These are phyloP conservation scores for Saccharum spontaneum DNA, from an alignment of 176 grass and related monocot genomes.

Conservation along the genomic window DNA sequence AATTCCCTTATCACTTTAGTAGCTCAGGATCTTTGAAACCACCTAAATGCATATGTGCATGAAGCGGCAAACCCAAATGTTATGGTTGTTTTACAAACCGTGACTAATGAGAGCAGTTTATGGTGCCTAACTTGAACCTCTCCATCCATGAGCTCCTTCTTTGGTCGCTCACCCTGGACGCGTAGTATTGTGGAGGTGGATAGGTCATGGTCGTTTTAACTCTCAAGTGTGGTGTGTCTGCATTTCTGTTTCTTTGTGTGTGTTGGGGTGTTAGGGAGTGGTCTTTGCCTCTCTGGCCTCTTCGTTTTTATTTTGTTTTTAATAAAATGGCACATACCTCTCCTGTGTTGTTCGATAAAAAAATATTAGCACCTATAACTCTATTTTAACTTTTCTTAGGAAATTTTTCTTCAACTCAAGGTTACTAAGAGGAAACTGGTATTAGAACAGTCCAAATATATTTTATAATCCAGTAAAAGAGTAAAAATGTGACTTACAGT, in stretches of 20 bases:
- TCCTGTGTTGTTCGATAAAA: not conserved
- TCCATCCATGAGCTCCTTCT: not conserved
- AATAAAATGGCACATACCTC: not conserved
- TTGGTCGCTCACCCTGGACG: not conserved
- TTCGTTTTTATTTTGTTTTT: not conserved
- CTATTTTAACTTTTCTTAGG: not conserved
- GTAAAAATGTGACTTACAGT: not conserved
- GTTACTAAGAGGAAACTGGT: not conserved
- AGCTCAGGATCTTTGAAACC: not conserved
- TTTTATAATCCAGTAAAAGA: slow-evolving; percentile 4
- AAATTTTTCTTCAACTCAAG: not conserved
- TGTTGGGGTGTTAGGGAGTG: not conserved
- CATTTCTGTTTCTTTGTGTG: not conserved
- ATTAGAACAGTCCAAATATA: not conserved
- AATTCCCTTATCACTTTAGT: not conserved
- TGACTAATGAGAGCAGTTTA: not conserved
- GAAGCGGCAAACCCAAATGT: not conserved
- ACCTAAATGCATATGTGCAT: not conserved
- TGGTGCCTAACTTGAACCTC: not conserved
- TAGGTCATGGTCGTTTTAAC: not conserved
- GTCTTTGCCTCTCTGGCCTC: not conserved
- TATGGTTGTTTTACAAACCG: not conserved
- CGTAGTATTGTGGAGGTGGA: not conserved
- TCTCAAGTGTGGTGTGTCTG: not conserved
- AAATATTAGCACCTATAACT: not conserved